phyloP scores from a whole-genome alignment of 2,329 filamentous ascomycete genomes.

The Pestalotiopsis sp. region DNA sequence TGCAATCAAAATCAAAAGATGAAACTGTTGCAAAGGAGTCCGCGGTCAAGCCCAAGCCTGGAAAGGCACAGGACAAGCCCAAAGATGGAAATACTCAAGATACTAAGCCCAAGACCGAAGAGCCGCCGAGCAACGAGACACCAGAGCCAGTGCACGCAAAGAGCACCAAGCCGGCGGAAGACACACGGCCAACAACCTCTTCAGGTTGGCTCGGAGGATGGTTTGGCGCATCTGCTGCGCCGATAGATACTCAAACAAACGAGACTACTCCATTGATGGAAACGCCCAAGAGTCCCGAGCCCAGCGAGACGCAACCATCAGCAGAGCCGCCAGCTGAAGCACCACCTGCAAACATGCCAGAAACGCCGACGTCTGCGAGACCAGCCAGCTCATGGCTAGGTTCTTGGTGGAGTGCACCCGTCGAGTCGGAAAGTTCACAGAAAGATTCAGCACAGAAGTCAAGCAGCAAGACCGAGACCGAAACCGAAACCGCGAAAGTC shows the following conservation, averaged over 20 bases:
- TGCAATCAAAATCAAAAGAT: background rate
- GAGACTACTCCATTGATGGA: conserved; percentile 16
- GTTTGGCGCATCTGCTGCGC: conserved; percentile 37
- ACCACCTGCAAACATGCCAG: background rate
- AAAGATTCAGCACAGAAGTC: conserved; percentile 17
- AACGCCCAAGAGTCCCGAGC: conserved; percentile 20
- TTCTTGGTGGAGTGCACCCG: conserved; percentile 27
- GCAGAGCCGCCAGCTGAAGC: background rate
- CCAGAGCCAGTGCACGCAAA: background rate
- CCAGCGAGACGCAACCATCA: conserved; percentile 14
- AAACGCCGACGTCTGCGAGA: conserved; percentile 18
- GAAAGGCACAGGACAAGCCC: too few relatives aligned
- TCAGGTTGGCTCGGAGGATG: conserved; percentile 56
- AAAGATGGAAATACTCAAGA: too few relatives aligned
- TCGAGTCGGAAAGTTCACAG: conserved; percentile 13
- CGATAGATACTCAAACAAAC: conserved; percentile 12
- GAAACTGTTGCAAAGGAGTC: background rate
- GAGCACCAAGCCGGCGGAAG: conserved; percentile 11
- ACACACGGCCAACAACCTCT: conserved; percentile 29
- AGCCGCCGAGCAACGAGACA: background rate
- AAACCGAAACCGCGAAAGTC: conserved; percentile 23
- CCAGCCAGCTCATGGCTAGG: conserved; percentile 35
- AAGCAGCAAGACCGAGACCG: conserved; percentile 20
- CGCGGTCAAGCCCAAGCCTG: too few relatives aligned
- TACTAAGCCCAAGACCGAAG: background rate